phyloP scores from a whole-genome alignment of 169 alveolate genomes.

The Plasmodium gonderi region DNA sequence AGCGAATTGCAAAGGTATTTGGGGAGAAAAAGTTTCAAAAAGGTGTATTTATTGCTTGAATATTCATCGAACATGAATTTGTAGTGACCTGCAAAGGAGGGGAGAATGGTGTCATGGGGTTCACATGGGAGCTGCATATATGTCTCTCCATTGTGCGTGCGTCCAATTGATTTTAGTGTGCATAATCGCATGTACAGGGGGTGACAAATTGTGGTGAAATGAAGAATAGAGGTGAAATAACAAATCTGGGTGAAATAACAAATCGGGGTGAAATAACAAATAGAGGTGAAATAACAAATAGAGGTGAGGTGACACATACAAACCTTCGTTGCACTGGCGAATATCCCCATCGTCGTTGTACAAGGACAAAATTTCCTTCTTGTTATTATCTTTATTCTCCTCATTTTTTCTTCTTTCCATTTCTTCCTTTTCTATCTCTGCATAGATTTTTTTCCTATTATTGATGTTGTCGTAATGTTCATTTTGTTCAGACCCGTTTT shows the following conservation, averaged over 20 bases:
- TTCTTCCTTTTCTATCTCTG: conserved; percentile 77
- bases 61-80: conserved; percentile 71
- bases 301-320: conserved; percentile 35
- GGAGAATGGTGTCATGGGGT: conserved; percentile 76
- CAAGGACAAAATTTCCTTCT: conserved; percentile 75
- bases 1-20: conserved; percentile 87
- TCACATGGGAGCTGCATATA: conserved; percentile 71
- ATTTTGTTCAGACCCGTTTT: not conserved
- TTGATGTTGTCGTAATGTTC: conserved; percentile 76
- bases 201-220: not conserved
- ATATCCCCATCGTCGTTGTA: conserved; percentile 88
- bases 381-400: conserved; percentile 69
- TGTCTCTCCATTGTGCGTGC: too few species aligned
- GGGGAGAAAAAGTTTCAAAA: conserved; percentile 85
- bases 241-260: not conserved
- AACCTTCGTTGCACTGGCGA: conserved; percentile 91
- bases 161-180: too few species aligned
- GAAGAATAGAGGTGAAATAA: not conserved
- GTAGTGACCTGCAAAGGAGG: conserved; percentile 52
- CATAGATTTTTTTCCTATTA: conserved; percentile 76
- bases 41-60: conserved; percentile 78
- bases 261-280: not conserved
- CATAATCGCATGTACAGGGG: not conserved
- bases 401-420: not conserved
- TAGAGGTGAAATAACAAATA: too few species aligned